A percentile compares a stretch with the other conserved stretches of the same genome.
Conservation (phyloP, 495 filamentous ascomycete species). For the Penicillium salamii region DNA sequence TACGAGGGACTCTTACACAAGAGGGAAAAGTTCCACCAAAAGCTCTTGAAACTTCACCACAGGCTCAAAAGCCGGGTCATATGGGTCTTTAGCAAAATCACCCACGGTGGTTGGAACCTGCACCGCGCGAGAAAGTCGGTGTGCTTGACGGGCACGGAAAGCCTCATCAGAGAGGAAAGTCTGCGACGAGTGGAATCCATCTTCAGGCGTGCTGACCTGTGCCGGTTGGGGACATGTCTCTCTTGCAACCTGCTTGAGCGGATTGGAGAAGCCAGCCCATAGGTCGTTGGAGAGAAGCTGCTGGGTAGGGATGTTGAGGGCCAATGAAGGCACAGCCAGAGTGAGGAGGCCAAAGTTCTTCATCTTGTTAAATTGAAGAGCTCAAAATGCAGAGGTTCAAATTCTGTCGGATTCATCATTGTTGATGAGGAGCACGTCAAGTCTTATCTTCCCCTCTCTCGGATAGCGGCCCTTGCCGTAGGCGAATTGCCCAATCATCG, state of each 20-base stretch:
- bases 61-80: constrained; percentile 34
- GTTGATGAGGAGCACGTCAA: constrained; percentile 1
- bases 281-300: constrained; percentile 14
- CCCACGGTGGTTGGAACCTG: constrained; percentile 37
- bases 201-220: constrained; percentile 22
- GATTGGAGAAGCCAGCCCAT: neutral
- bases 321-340: constrained; percentile 23
- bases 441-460: constrained; percentile 12
- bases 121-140: constrained; percentile 36
- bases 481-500: constrained; percentile 2
- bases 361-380: constrained; percentile 6
- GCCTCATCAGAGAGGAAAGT: constrained; percentile 29
- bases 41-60: constrained; percentile 41
- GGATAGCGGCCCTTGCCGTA: constrained; percentile 6
- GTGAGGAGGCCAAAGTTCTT: constrained; percentile 15
- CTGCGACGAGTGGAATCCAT: constrained; percentile 27
- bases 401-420: neutral
- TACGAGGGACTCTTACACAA: constrained; percentile 27
- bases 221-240: constrained; percentile 34
- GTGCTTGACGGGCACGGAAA: constrained; percentile 32
- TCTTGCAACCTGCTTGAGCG: constrained; percentile 12
- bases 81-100: constrained; percentile 34
- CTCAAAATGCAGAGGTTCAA: neutral
- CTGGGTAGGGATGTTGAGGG: constrained; percentile 23
- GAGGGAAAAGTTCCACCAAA: constrained; percentile 34